Percentiles rank a stretch among this genome's conserved stretches.
Conservation (phyloP, 495 filamentous ascomycete species). For the Ramalina intermedia region DNA sequence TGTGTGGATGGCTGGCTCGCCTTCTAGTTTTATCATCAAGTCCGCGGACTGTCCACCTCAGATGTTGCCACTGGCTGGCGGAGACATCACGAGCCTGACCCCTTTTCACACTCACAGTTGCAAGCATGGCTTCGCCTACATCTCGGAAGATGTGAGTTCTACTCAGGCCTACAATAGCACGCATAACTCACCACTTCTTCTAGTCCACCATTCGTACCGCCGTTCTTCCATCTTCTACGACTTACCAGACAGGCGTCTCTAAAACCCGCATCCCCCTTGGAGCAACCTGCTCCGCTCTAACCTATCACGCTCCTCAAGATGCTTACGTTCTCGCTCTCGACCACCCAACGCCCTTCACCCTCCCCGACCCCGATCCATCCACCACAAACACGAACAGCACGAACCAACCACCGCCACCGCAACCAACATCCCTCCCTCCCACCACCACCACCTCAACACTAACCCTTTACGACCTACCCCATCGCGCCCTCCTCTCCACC, state of each 20-base stretch:
- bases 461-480: not conserved
- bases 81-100: conserved; percentile 49
- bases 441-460: conserved; percentile 54
- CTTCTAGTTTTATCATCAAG: conserved; percentile 66
- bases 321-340: conserved; percentile 68
- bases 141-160: conserved; percentile 41
- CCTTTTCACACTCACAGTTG: conserved; percentile 60
- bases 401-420: conserved; percentile 16
- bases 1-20: conserved; percentile 65
- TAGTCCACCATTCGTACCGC: conserved; percentile 50
- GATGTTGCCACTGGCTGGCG: conserved; percentile 53
- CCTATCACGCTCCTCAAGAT: conserved; percentile 58
- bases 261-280: conserved; percentile 52
- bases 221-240: conserved; percentile 46
- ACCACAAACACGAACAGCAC: conserved; percentile 17
- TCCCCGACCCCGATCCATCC: conserved; percentile 72
- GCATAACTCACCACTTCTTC: too few relatives aligned
- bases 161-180: conserved; percentile 7
- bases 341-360: conserved; percentile 49
- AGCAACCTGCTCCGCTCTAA: conserved; percentile 55
- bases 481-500: conserved; percentile 11
- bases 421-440: conserved; percentile 47
- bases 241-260: conserved; percentile 57
- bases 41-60: conserved; percentile 60
- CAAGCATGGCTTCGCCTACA: conserved; percentile 66